phyloP scores from a whole-genome alignment of 1,284 basidiomycete genomes.

The Melanopsichium pennsylvanicum region DNA sequence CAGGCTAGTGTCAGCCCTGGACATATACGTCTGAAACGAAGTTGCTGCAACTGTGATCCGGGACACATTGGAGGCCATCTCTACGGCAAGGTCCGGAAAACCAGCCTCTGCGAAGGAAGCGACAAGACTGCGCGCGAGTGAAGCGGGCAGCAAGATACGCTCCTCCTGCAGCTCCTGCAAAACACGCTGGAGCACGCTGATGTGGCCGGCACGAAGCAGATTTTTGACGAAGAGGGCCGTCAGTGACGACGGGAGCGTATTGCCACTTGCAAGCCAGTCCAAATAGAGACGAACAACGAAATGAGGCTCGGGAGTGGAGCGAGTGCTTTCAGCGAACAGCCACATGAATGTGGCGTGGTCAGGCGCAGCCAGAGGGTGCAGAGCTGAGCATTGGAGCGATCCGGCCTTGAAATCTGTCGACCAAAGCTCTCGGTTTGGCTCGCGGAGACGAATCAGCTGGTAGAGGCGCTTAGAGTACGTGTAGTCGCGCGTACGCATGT shows the following conservation, averaged over 20 bases:
- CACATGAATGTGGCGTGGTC: constrained; percentile 29
- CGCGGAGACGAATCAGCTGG: constrained; percentile 23
- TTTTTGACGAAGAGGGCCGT: constrained; percentile 18
- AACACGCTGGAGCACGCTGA: constrained; percentile 18
- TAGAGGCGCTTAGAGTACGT: constrained; percentile 35
- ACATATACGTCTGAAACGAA: neutral
- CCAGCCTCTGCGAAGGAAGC: constrained; percentile 36
- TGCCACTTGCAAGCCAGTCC: constrained; percentile 45
- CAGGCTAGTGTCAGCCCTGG: neutral
- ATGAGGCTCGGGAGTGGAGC: neutral
- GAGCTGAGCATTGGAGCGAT: constrained; percentile 5
- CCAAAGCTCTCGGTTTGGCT: constrained; percentile 25
- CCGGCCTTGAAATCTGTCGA: constrained; percentile 2
- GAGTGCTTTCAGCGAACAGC: constrained; percentile 29
- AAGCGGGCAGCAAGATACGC: constrained; percentile 12
- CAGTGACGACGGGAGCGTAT: constrained; percentile 15
- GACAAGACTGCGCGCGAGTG: constrained; percentile 28
- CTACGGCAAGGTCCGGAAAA: constrained; percentile 27
- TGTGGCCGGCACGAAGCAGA: constrained; percentile 18
- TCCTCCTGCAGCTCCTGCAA: constrained; percentile 24
- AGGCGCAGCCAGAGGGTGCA: constrained; percentile 19
- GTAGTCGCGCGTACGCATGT: constrained; percentile 32
- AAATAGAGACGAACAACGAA: constrained; percentile 39
- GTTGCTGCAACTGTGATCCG: constrained; percentile 1
- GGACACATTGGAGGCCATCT: constrained; percentile 23